Percentiles rank a stretch among this genome's conserved stretches.
Conservation (phyloP, 164 flowering plant species). For the Chimonanthus salicifolius region DNA sequence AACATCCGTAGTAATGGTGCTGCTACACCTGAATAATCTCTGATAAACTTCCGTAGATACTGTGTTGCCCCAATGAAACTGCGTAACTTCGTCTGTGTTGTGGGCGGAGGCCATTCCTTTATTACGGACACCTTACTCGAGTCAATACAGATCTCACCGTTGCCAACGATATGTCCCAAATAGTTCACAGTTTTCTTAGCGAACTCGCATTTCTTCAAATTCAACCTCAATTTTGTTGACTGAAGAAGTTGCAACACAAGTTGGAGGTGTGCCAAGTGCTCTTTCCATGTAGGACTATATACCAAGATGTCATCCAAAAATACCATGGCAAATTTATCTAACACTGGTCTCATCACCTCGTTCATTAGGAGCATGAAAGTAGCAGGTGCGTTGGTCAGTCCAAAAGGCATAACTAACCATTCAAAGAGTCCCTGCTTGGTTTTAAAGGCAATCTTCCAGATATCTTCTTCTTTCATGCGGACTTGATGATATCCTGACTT, state of each 20-base stretch:
- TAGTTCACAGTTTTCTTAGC: neutral
- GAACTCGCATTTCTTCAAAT: neutral
- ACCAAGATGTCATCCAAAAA: neutral
- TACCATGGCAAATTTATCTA: neutral
- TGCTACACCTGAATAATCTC: neutral
- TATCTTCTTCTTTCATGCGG: neutral
- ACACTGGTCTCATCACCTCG: too few species aligned
- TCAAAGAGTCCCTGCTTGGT: neutral
- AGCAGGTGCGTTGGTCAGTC: neutral
- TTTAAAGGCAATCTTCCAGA: neutral
- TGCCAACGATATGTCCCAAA: neutral
- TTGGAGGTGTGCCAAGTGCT: neutral
- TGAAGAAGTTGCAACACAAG: neutral
- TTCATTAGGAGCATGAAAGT: neutral
- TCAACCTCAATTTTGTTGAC: neutral
- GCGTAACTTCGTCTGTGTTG: neutral
- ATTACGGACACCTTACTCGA: neutral
- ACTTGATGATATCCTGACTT: neutral
- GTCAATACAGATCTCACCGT: neutral
- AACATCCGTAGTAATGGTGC: neutral
- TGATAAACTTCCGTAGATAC: neutral
- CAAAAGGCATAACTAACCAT: neutral
- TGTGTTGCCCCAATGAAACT: neutral
- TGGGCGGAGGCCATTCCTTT: neutral
- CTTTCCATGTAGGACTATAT: neutral